These are phyloP conservation scores for Penicillium angulare DNA, from an alignment of 495 filamentous ascomycete species.

Conservation along the genomic window DNA sequence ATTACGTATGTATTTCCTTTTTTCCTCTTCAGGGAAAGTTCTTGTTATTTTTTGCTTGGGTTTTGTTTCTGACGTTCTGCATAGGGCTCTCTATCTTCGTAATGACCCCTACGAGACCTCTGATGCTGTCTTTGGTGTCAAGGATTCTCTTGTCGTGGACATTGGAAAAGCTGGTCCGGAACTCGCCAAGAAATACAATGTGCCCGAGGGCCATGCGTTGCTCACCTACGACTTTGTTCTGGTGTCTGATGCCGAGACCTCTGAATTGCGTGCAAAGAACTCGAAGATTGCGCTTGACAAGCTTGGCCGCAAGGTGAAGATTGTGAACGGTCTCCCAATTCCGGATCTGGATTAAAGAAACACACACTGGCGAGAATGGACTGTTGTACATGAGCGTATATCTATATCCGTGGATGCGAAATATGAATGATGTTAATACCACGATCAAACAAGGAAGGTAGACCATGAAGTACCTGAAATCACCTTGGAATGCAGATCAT, in stretches of 20 bases:
- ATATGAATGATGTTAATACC: too few species aligned
- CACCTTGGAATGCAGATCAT: too few species aligned
- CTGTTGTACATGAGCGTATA: too few species aligned
- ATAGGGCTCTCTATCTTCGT: slow-evolving; percentile 74
- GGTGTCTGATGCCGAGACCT: slow-evolving; percentile 68
- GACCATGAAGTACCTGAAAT: too few species aligned
- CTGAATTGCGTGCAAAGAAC: slow-evolving; percentile 63
- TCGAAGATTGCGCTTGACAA: slow-evolving; percentile 69
- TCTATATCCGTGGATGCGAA: too few species aligned
- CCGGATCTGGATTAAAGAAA: slow-evolving; percentile 69
- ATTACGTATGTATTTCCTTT: slow-evolving; percentile 62
- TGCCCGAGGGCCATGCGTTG: slow-evolving; percentile 52
- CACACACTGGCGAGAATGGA: too few species aligned
- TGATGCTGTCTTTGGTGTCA: slow-evolving; percentile 92
- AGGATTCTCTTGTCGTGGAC: slow-evolving; percentile 76
- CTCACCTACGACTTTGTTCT: slow-evolving; percentile 75
- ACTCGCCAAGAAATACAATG: slow-evolving; percentile 56
- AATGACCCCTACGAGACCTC: slow-evolving; percentile 87
- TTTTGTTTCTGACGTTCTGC: slow-evolving; percentile 4
- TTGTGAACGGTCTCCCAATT: slow-evolving; percentile 80
- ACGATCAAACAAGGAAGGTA: too few species aligned
- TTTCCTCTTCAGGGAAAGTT: too few species aligned
- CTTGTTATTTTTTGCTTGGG: too few species aligned
- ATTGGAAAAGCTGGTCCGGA: slow-evolving; percentile 61
- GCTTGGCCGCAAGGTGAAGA: slow-evolving; percentile 70